Evolutionary conservation across 495 filamentous ascomycete genomes (phyloP), one percentile per base, ranked within the genome.

Genomic region (Penicillium robsamsonii): DNA sequence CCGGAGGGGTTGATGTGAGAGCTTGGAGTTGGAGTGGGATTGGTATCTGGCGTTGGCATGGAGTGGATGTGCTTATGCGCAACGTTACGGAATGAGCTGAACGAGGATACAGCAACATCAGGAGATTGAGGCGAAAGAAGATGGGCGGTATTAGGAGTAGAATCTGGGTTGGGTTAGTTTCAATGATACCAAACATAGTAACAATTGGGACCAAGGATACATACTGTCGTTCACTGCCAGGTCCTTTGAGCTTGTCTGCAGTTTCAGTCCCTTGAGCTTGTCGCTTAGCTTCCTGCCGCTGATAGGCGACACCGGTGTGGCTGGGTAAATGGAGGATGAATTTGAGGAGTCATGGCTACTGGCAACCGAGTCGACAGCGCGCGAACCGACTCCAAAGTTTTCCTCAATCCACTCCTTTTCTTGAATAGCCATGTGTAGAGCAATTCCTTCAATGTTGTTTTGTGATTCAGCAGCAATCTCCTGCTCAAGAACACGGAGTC

Each of bases 391-490:
- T 0, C 89, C 88, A 67, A 92, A 94, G 59, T 91, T 87, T 29
- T 81, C 71, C 66, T 90, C 84, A 40, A 95, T 88, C 89, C 89
- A 92, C 53, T 86, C 82, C 57, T 86, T 87, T 67, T 95, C 90
- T 50, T 88, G 82, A 30, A 87, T 63, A 1, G 87, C 88, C 88
- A 95, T 92, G 60, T 88, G 83, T 45, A 92, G 71, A 4, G 87
- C 90, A 22, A 95, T 81, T 30, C 89, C 86, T 66, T 92, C 90
- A 27, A 78, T 81, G 66, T 93, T 93, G 25, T 71, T 77, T 59
- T 69, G 70, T 59, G 82, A 80, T 65, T 89, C 86, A 4, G 71
- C 67, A 1, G 66, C 78, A 51, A 93, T 90, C 72, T 95, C 89
- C 29, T 77, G 74, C n/a, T 89, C 81, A 15, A 92, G 71, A 24